Base-by-base conservation (phyloP, 371 early-diverging fungal genomes). In the Mortierella sp. region DNA sequence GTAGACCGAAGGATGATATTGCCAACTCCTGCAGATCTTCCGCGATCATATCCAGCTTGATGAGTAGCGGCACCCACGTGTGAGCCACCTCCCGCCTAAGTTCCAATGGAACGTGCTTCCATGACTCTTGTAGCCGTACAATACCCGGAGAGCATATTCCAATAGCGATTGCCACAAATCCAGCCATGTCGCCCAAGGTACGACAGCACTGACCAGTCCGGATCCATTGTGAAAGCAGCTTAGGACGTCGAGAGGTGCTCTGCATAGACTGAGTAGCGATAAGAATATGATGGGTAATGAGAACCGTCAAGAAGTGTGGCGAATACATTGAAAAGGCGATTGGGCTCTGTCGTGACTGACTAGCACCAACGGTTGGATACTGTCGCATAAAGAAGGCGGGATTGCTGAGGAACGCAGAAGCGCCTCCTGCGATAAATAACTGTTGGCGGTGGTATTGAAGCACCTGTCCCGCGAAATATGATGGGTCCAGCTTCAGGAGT, bases 151-250 rank as follows among this genome's bases (percentile, higher is more conserved):
- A 88, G 34, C 92, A 92, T 1, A 94, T 69, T 1, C 88, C 92
- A 54, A 85, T 83, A 6, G 93, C 92, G 29, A 94, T 85, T 0
- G 92, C 90, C 34, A 88, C 81, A 88, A 91, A 94, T 19, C 90
- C 85, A 0, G 87, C 83, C 72, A 90, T 87, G 55, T 94, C 94
- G 24, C 91, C 90, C 19, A 91, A 60, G 1, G 62, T 45, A 0
- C 87, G 67, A 44, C 90, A 72, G 28, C 79, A 67, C 9, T 82
- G 74, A 16, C 91, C 94, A 3, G 91, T 85, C 17, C 78, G 81
- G 45, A 92, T 90, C 94, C 94, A 94, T 58, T 92, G 93, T 50
- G 82, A 85, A 31, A 94, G 62, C 22, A 93, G 64, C 34, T 80
- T 79, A 21, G 90, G 85, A 31, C 94, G 81, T 16, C 74, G 67